phyloP scores from a whole-genome alignment of 257 asterid genomes.

The Solanum pimpinellifolium region DNA sequence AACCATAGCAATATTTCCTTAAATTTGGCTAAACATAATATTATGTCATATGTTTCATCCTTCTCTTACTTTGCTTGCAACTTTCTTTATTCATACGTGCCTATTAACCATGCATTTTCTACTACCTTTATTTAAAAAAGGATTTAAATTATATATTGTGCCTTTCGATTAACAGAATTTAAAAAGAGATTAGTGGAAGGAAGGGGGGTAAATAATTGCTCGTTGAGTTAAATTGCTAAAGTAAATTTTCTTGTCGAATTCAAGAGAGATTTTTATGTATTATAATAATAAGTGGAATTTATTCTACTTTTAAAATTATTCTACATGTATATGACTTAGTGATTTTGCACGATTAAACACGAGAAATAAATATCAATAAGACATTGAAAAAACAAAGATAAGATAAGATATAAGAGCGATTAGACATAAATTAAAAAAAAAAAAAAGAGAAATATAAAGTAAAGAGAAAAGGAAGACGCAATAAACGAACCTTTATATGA shows the following conservation, averaged over 20 bases:
- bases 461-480: background rate
- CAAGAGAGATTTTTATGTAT: fast-evolving
- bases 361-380: background rate
- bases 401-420: background rate
- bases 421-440: background rate
- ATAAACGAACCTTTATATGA: background rate
- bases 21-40: background rate
- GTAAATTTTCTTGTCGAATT: too few species aligned
- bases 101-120: background rate
- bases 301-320: too few species aligned
- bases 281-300: too few species aligned
- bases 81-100: background rate
- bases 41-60: background rate
- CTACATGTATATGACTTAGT: too few species aligned
- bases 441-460: background rate
- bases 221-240: background rate
- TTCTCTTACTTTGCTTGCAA: background rate
- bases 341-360: background rate
- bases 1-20: background rate
- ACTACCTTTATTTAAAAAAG: background rate
- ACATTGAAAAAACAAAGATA: background rate
- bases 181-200: too few species aligned
- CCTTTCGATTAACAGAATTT: too few species aligned
- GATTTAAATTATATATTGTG: too few species aligned
- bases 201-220: background rate